Evolutionary conservation across 495 filamentous ascomycete species (phyloP), one percentile per base, ranked within the genome.

Genomic region (Aspergillus ostianus): DNA sequence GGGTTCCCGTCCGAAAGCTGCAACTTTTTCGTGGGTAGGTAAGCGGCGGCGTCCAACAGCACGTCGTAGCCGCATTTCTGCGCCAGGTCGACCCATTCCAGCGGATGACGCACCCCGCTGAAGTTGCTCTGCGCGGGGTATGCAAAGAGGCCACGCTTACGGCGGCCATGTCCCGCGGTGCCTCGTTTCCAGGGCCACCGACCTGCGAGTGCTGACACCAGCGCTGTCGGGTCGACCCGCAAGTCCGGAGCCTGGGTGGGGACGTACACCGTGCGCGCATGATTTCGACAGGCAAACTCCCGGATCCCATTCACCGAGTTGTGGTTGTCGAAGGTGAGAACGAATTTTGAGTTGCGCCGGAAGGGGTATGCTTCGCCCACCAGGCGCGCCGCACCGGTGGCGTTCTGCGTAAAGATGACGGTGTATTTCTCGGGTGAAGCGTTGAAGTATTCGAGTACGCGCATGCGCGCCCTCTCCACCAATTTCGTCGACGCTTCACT

Each of bases 101-200:
- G 45, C 5, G 58, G 58, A 26, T 55, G 52, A 32, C 58, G 52
- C 15, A 54, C 52, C 6, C 58, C 58, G 20, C 51, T 60, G 29
- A 60, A 50, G 32, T 60, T 60, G 47, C 58, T 60, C 51, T 60
- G 58, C 17, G 51, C 58, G 2, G 58, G 58, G 17, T 60, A 60
- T 23, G 51, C 58, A 15, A 60, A 60, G 6, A 60, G 58, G 1
- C 58, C 58, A 5, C 53, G 53, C 30, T 52, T 51, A 49, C 56
- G 47, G 17, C 5, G 48, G n/a, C 10, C 46, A 10, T 23, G 23
- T 47, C 23, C 49, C 47, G 29, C 27, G 29, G 18, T 49, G 10
- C 2, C 48, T 19, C 56, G 19, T 4, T 52, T 52, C 50, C 50
- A 52, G 2, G 21, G 50, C 21, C 21, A 52, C 2, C 50, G 9